A percentile compares a stretch with the other conserved stretches of the same genome.
phyloP scores from a whole-genome alignment of 129 eudicot genomes.

The Flaveria trinervia region DNA sequence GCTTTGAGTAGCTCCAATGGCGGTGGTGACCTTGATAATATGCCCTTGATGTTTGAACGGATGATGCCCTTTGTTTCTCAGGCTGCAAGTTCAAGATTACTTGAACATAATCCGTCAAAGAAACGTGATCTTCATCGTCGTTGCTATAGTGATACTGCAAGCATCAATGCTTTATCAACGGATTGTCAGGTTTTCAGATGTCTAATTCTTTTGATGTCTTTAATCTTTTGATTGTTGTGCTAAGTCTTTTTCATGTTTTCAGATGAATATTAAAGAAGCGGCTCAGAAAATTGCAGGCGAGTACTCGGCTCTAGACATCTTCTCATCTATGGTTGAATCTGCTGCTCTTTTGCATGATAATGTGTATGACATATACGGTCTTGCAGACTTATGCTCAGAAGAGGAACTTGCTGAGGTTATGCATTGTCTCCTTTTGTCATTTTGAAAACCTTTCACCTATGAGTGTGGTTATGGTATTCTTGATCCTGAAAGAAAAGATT shows the following conservation, averaged over 20 bases:
- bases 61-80: slow-evolving; percentile 91
- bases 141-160: slow-evolving; percentile 29
- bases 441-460: neutral
- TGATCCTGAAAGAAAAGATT: neutral
- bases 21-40: slow-evolving; percentile 50
- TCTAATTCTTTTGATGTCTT: neutral
- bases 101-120: slow-evolving; percentile 24
- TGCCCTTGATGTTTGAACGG: slow-evolving; percentile 77
- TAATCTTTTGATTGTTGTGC: neutral
- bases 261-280: slow-evolving; percentile 54
- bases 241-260: neutral
- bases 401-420: slow-evolving; percentile 58
- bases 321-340: slow-evolving; percentile 60
- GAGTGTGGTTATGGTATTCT: neutral
- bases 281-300: slow-evolving; percentile 51
- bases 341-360: slow-evolving; percentile 33
- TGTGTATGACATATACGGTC: slow-evolving; percentile 39
- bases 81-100: slow-evolving; percentile 43
- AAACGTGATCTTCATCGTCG: slow-evolving; percentile 35
- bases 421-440: neutral
- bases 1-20: slow-evolving; percentile 39
- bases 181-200: slow-evolving; percentile 27
- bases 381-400: slow-evolving; percentile 52
- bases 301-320: slow-evolving; percentile 55
- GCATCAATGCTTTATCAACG: slow-evolving; percentile 22